phyloP scores from a whole-genome alignment of 1,284 basidiomycete genomes.

The Inonotus obliquus region DNA sequence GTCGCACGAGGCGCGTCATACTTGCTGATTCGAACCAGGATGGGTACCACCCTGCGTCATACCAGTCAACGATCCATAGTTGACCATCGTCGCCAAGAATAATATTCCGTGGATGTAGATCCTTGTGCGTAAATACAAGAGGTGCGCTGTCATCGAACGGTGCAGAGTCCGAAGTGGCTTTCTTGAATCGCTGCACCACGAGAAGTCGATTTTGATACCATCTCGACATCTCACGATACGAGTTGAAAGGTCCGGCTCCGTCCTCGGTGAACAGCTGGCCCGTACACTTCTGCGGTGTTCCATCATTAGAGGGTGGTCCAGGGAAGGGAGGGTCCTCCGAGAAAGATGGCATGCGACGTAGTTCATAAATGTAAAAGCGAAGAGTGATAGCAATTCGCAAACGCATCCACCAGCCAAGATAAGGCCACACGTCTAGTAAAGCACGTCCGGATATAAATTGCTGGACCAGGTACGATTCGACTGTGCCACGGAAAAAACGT shows the following conservation, averaged over 20 bases:
- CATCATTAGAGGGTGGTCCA: not conserved
- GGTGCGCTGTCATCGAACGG: conserved; percentile 26
- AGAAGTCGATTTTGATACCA: not conserved
- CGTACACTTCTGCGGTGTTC: not conserved
- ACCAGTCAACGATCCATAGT: conserved; percentile 31
- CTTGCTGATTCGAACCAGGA: conserved; percentile 26
- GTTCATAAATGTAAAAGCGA: not conserved
- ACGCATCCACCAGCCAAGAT: not conserved
- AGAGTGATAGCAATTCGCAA: not conserved
- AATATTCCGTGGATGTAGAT: too few species aligned
- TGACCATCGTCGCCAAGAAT: too few species aligned
- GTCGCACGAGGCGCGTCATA: not conserved
- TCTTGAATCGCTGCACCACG: not conserved
- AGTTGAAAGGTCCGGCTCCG: not conserved
- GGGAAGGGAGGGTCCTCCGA: not conserved
- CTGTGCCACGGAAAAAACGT: not conserved
- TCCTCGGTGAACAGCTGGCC: not conserved
- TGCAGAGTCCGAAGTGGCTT: not conserved
- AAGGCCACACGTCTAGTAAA: not conserved
- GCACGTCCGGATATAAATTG: not conserved
- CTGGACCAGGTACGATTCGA: not conserved
- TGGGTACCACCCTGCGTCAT: conserved; percentile 28
- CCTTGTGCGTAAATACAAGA: conserved; percentile 29
- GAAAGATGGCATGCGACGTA: not conserved
- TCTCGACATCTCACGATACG: not conserved